phyloP scores from a whole-genome alignment of 2,329 filamentous ascomycete species.

The Ascomycota sp. region DNA sequence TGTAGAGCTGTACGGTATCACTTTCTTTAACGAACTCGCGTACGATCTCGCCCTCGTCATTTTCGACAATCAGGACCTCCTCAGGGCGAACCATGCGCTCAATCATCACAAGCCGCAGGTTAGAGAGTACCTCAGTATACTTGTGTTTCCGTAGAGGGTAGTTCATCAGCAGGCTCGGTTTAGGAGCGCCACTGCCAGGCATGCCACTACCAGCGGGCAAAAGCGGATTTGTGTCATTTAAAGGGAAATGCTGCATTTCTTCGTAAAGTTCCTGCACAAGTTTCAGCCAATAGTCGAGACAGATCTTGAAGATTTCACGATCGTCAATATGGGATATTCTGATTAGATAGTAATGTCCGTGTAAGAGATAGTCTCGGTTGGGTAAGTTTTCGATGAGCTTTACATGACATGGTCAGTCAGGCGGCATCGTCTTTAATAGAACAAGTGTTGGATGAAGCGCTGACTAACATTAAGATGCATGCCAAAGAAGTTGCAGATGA shows the following conservation, averaged over 20 bases:
- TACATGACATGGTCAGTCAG: conserved; percentile 4
- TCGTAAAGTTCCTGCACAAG: conserved; percentile 95
- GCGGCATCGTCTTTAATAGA: conserved; percentile 2
- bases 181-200: conserved; percentile 63
- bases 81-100: conserved; percentile 99
- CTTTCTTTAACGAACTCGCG: conserved; percentile 98
- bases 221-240: conserved; percentile 81
- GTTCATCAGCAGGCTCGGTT: conserved; percentile 66
- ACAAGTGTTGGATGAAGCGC: not conserved
- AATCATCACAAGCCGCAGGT: conserved; percentile 93
- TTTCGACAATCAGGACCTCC: conserved; percentile 97
- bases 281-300: conserved; percentile 97
- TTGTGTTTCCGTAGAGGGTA: conserved; percentile 96
- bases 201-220: conserved; percentile 56
- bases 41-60: conserved; percentile 96
- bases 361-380: conserved; percentile 82
- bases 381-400: conserved; percentile 92
- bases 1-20: conserved; percentile 97
- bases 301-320: conserved; percentile 98
- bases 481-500: conserved; percentile 91
- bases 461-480: conserved; percentile 60
- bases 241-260: conserved; percentile 92
- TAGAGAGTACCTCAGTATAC: conserved; percentile 84
- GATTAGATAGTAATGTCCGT: conserved; percentile 95
- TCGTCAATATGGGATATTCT: conserved; percentile 97